Conservation (phyloP, 768 basidiomycete species). For the Favolaschia claudopus region DNA sequence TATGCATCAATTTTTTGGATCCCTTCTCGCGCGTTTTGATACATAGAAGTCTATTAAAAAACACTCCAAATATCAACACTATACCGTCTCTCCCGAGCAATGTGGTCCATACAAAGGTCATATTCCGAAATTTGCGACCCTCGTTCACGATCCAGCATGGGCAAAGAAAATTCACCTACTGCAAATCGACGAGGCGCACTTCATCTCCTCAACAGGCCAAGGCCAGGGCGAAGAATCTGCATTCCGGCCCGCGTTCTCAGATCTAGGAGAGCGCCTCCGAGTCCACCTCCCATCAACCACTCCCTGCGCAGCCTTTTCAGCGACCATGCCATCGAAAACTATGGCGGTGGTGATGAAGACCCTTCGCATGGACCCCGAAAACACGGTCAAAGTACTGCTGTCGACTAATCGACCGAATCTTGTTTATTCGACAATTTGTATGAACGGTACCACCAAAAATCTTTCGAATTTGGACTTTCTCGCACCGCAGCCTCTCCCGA, state of each 20-base stretch:
- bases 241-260: neutral
- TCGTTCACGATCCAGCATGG: neutral
- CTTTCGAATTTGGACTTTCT: neutral
- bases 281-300: neutral
- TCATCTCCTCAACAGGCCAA: constrained; percentile 21
- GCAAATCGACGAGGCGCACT: constrained; percentile 27
- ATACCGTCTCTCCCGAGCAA: constrained; percentile 18
- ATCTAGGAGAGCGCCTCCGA: neutral
- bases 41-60: too few species aligned
- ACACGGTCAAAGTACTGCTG: neutral
- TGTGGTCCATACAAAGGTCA: constrained; percentile 25
- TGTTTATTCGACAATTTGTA: neutral
- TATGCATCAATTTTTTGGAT: too few species aligned
- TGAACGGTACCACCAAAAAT: neutral
- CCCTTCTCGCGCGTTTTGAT: too few species aligned
- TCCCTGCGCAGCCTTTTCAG: neutral
- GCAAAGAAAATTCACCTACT: constrained; percentile 3
- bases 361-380: neutral
- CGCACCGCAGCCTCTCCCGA: too few species aligned
- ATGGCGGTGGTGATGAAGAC: neutral
- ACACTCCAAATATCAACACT: neutral
- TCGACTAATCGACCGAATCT: neutral
- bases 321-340: neutral
- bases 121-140: constrained; percentile 1
- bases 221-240: neutral